Evolutionary conservation across 129 eudicot genomes (phyloP).

Genomic region (Chrysanthemum lavandulifolium): DNA sequence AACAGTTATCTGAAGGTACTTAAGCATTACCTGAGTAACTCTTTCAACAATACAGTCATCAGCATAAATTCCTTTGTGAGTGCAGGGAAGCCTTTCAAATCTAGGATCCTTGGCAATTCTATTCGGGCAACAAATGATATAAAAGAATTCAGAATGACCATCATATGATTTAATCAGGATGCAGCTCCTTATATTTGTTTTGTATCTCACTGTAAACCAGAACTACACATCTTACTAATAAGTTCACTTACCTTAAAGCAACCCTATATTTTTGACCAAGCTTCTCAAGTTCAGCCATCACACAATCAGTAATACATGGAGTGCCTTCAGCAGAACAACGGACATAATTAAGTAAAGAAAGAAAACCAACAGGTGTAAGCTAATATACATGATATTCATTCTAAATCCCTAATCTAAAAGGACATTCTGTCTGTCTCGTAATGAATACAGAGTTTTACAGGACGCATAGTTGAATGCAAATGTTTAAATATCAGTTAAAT

Average conservation of each 20-base stretch:
- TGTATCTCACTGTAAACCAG: not conserved
- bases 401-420: not conserved
- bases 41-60: conserved; percentile 97
- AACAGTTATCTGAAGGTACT: not conserved
- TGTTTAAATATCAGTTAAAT: no score
- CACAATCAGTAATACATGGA: conserved; percentile 99
- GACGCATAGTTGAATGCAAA: not conserved
- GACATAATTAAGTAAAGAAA: not conserved
- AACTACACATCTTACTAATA: not conserved
- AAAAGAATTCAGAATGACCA: not conserved
- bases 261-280: conserved; percentile 93
- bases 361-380: not conserved
- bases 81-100: conserved; percentile 96
- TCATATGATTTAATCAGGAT: not conserved
- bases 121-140: conserved; percentile 23
- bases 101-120: conserved; percentile 99
- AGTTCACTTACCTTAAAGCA: conserved; percentile 64
- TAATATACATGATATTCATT: not conserved
- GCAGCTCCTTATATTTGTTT: not conserved
- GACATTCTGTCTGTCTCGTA: no score
- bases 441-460: no score
- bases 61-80: conserved; percentile 96
- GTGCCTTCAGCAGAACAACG: conserved; percentile 53
- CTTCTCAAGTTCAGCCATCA: conserved; percentile 99
- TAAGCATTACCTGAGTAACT: conserved; percentile 73